Base-by-base conservation (phyloP, 805 yeast species). In the Brettanomyces custersianus region DNA sequence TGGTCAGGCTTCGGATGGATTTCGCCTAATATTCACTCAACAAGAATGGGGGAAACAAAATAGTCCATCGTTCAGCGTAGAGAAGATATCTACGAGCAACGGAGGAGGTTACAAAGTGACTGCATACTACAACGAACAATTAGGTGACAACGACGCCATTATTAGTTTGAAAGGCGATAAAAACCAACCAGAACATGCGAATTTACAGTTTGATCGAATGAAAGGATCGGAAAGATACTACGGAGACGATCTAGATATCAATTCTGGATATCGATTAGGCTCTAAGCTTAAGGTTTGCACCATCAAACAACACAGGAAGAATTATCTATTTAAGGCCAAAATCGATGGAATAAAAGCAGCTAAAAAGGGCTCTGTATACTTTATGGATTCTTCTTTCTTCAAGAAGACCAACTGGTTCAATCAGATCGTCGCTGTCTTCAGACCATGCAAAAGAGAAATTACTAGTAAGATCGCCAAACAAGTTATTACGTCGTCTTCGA, bases 391-490 rank as follows among this genome's bases (percentile, higher is more conserved):
- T 1, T 48, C 43, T 12, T 33, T 35, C 20, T 32, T 38, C n/a
- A 38, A 40, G 12, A 33, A 42, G n/a, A 12, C 31, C 4, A 41
- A 43, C 18, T 55, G 61, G 61, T 49, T 43, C 36, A 55, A 51
- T 27, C 43, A 53, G 0, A 31, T 54, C 2, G 12, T 54, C 25
- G 44, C 52, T 0, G 29, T 56, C 6, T 55, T 52, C 20, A 40
- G 61, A 33, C 60, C 57, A 1, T 56, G 61, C 40, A 55, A 55
- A 31, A 35, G 61, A 27, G 48, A 44, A 9, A 45, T 50, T 2
- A 43, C 42, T 19, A 47, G 49, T 19, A 56, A 51, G 32, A 38
- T 56, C 4, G 48, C 57, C 4, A 56, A 52, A 33, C 47, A 46
- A 16, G 46, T 53, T 33, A 29, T 51, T 2, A 40, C 50, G 11